A percentile compares a stretch with the other conserved stretches of the same genome.
phyloP scores from a whole-genome alignment of 2,329 filamentous ascomycete species.

The Clonostachys solani region DNA sequence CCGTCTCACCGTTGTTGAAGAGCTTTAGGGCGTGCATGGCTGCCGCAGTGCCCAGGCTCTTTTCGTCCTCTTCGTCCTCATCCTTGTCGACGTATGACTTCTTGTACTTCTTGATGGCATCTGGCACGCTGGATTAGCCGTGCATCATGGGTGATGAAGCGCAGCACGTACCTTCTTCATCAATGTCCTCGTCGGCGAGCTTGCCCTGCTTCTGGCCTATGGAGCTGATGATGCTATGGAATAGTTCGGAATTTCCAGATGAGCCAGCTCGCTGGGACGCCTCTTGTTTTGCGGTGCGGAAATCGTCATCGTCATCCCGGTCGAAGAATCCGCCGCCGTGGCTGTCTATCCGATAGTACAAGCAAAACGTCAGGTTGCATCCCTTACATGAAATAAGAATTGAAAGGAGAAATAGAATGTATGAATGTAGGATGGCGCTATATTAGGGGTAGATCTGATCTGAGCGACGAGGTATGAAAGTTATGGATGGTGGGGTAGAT shows the following conservation, averaged over 20 bases:
- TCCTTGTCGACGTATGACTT: conserved; percentile 59
- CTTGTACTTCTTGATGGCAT: conserved; percentile 72
- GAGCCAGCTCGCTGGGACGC: conserved; percentile 40
- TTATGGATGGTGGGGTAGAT: neutral
- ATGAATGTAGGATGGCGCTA: too few species aligned
- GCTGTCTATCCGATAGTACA: conserved; percentile 9
- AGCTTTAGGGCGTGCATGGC: conserved; percentile 79
- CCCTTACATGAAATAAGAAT: neutral
- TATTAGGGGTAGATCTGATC: neutral
- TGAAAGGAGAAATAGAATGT: neutral
- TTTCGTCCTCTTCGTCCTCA: conserved; percentile 39
- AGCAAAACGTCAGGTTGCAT: neutral
- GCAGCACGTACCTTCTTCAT: conserved; percentile 39
- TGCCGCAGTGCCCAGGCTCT: conserved; percentile 64
- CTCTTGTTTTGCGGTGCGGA: conserved; percentile 40
- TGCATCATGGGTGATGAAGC: neutral
- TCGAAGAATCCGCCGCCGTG: conserved; percentile 26
- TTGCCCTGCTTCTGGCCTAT: conserved; percentile 44
- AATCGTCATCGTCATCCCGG: conserved; percentile 41
- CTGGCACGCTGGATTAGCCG: conserved; percentile 19
- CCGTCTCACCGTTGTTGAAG: conserved; percentile 58
- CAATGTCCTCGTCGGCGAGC: conserved; percentile 40
- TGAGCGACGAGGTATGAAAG: neutral
- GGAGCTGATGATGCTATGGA: conserved; percentile 40
- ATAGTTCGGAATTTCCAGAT: conserved; percentile 42